These are phyloP conservation scores for Phytophthora rubi DNA, from an alignment of 352 stramenopile genomes.

Conservation along the genomic window DNA sequence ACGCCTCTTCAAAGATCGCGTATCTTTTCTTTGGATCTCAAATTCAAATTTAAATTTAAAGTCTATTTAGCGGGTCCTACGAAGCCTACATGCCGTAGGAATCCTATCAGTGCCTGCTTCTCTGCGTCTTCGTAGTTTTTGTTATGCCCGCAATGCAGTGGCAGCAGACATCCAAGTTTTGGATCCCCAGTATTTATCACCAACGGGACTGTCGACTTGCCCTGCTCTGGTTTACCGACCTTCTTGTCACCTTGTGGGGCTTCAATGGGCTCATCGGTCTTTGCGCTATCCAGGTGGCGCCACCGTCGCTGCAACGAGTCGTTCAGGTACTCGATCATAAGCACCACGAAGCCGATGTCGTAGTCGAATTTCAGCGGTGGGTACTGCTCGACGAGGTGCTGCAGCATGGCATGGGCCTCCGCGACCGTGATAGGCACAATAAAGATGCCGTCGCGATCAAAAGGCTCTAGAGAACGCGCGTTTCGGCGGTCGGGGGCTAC, in stretches of 20 bases:
- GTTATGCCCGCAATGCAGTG: constrained; percentile 87
- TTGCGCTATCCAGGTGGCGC: constrained; percentile 46
- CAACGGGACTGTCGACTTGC: constrained; percentile 28
- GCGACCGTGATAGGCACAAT: constrained; percentile 69
- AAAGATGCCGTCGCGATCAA: constrained; percentile 71
- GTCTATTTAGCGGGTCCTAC: constrained; percentile 33
- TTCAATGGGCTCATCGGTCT: constrained; percentile 11
- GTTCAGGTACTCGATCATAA: constrained; percentile 84
- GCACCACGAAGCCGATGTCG: constrained; percentile 71
- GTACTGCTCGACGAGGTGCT: constrained; percentile 63
- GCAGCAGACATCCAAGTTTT: constrained; percentile 62
- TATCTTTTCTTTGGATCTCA: constrained; percentile 11
- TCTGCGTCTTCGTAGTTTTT: constrained; percentile 82
- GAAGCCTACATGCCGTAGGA: constrained; percentile 60
- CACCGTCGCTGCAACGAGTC: constrained; percentile 68
- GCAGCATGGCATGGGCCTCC: constrained; percentile 60
- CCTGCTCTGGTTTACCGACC: constrained; percentile 8
- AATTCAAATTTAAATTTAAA: constrained; percentile 9
- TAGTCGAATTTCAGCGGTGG: constrained; percentile 73
- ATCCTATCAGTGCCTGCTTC: constrained; percentile 68
- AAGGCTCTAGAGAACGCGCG: constrained; percentile 55
- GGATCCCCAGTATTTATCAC: constrained; percentile 43
- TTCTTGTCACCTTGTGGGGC: constrained; percentile 17
- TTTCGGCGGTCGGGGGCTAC: constrained; percentile 43
- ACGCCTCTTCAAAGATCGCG: constrained; percentile 31